Conservation (phyloP, 2,329 filamentous ascomycete species). For the Coccinonectria pachysandricola region DNA sequence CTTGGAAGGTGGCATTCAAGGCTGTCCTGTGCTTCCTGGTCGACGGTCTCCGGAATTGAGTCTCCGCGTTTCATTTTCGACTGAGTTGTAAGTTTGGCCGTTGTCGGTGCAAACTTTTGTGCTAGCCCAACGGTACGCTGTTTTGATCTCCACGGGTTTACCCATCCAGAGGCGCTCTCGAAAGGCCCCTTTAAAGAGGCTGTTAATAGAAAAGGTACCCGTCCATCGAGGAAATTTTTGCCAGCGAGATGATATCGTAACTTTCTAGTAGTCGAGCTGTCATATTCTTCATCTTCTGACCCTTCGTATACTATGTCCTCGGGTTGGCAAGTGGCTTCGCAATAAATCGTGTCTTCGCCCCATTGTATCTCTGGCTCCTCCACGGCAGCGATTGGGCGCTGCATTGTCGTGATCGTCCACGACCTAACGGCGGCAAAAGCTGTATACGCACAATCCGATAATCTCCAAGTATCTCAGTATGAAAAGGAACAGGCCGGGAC, state of each 20-base stretch:
- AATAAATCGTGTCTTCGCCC: constrained; percentile 32
- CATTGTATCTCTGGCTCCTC: constrained; percentile 12
- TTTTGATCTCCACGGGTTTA: constrained; percentile 26
- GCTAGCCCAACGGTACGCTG: constrained; percentile 9
- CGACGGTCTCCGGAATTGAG: constrained; percentile 10
- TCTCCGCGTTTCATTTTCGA: constrained; percentile 6
- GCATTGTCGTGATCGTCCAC: constrained; percentile 10
- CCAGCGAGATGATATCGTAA: constrained; percentile 50
- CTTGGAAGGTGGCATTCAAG: constrained; percentile 33
- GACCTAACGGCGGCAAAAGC: constrained; percentile 6
- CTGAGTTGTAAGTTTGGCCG: constrained; percentile 8
- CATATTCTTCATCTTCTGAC: constrained; percentile 48
- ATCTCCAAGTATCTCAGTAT: constrained; percentile 1
- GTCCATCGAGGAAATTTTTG: constrained; percentile 45
- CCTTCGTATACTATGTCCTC: constrained; percentile 43
- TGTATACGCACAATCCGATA: too few relatives aligned
- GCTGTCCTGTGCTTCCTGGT: constrained; percentile 6
- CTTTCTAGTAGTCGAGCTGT: constrained; percentile 34
- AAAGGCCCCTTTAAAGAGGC: constrained; percentile 54
- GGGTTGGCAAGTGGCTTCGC: constrained; percentile 29
- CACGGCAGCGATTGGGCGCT: constrained; percentile 4
- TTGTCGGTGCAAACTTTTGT: constrained; percentile 8
- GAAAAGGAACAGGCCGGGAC: constrained; percentile 1
- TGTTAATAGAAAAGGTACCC: constrained; percentile 46
- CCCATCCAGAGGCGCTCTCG: constrained; percentile 23